A percentile compares a stretch with the other conserved stretches of the same genome.
Evolutionary conservation across 305 asterid species (phyloP).

Genomic region (Rubia tinctorum): DNA sequence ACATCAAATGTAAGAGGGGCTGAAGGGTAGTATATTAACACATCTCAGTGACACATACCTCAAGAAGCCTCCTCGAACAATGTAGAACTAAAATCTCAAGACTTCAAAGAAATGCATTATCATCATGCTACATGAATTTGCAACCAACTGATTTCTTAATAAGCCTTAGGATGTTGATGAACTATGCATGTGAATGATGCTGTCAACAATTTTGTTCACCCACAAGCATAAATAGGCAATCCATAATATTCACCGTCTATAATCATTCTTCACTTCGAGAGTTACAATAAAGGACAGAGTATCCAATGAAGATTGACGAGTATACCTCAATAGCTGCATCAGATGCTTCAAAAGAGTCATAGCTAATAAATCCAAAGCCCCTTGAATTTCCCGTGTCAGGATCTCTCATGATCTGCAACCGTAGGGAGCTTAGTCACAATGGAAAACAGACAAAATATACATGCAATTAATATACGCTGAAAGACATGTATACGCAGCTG

Average conservation of each 20-base stretch:
- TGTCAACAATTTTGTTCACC: not conserved
- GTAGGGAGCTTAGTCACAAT: slow-evolving; percentile 9
- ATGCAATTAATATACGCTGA: not conserved
- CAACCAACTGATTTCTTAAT: not conserved
- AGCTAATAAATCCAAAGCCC: slow-evolving; percentile 92
- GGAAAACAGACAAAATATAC: not conserved
- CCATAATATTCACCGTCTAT: not conserved
- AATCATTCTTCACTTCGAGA: not conserved
- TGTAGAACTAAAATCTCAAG: not conserved
- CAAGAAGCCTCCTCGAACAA: not conserved
- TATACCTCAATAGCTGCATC: slow-evolving; percentile 94
- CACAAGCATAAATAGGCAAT: not conserved
- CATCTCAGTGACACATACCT: not conserved
- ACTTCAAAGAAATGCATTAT: not conserved
- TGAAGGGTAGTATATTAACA: not conserved
- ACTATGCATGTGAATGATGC: not conserved
- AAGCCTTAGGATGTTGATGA: not conserved
- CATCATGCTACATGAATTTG: not conserved
- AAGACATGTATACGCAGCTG: not conserved
- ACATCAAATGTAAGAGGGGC: not conserved
- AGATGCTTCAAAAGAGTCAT: slow-evolving; percentile 93
- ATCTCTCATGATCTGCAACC: slow-evolving; percentile 88
- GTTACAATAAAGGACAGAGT: not conserved
- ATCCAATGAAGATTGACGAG: slow-evolving; percentile 5
- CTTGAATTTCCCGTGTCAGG: slow-evolving; percentile 96